phyloP scores from a whole-genome alignment of 2,329 filamentous ascomycete genomes.

The Xylaria arbuscula region DNA sequence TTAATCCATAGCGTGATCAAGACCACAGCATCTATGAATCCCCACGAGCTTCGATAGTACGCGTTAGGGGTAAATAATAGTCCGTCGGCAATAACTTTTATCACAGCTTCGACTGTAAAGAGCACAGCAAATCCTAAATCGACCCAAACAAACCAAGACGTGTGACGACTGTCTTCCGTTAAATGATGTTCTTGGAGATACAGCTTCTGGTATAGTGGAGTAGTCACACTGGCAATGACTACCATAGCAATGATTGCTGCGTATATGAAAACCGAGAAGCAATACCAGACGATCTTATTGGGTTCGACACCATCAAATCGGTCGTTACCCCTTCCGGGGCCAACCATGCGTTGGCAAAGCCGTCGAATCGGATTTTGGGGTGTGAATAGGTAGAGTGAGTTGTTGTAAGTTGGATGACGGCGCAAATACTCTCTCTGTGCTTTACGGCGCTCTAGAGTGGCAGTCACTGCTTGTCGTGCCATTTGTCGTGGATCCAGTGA shows the following conservation, averaged over 20 bases:
- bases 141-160: slow-evolving; percentile 95
- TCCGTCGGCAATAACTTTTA: slow-evolving; percentile 95
- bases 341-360: slow-evolving; percentile 89
- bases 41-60: slow-evolving; percentile 96
- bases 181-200: slow-evolving; percentile 71
- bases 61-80: slow-evolving; percentile 98
- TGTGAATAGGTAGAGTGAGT: slow-evolving; percentile 86
- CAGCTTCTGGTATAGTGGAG: slow-evolving; percentile 90
- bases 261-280: slow-evolving; percentile 94
- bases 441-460: slow-evolving; percentile 82
- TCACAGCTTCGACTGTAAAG: slow-evolving; percentile 85
- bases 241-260: slow-evolving; percentile 97
- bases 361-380: slow-evolving; percentile 82
- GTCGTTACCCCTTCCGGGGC: slow-evolving; percentile 86
- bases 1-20: slow-evolving; percentile 96
- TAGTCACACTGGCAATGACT: slow-evolving; percentile 92
- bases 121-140: slow-evolving; percentile 89
- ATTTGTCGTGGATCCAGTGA: slow-evolving; percentile 85
- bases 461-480: slow-evolving; percentile 89
- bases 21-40: slow-evolving; percentile 92
- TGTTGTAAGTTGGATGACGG: slow-evolving; percentile 91
- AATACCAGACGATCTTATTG: slow-evolving; percentile 90
- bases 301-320: slow-evolving; percentile 91
- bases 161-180: slow-evolving; percentile 61
- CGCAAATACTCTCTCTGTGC: slow-evolving; percentile 91